A percentile compares a stretch with the other conserved stretches of the same genome.
These are phyloP conservation scores for Hirsutella rhossiliensis DNA, from an alignment of 2,329 filamentous ascomycete genomes.

Conservation along the genomic window DNA sequence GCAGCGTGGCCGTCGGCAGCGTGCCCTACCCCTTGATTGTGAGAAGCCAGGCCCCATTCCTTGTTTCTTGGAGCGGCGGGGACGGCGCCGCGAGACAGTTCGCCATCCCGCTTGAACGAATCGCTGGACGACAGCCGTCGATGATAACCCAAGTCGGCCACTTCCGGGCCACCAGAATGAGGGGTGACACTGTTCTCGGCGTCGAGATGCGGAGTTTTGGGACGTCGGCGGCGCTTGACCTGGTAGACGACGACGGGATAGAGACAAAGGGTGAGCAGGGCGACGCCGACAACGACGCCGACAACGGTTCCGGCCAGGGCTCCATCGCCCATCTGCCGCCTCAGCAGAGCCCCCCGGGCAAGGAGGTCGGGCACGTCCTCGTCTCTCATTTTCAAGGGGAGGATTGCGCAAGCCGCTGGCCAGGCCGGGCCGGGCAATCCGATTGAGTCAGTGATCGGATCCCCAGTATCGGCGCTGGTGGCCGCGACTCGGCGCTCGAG, in stretches of 20 bases:
- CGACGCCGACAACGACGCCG: conserved; percentile 20
- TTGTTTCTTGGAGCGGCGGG: conserved; percentile 8
- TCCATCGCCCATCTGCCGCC: conserved; percentile 19
- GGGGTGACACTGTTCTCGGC: conserved; percentile 16
- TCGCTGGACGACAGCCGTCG: conserved; percentile 24
- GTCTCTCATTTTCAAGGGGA: not conserved
- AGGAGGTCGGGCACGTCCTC: not conserved
- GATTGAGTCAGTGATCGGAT: too few relatives aligned
- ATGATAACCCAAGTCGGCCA: conserved; percentile 8
- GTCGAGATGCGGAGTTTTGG: conserved; percentile 11
- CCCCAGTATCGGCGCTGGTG: too few relatives aligned
- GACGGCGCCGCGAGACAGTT: conserved; percentile 14
- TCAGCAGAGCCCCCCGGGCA: conserved; percentile 9
- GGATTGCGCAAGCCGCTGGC: not conserved
- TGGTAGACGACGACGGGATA: conserved; percentile 25
- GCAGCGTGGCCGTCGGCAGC: not conserved
- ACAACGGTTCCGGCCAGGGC: conserved; percentile 25
- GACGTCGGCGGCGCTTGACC: conserved; percentile 15
- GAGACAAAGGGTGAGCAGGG: conserved; percentile 22
- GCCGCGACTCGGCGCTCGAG: too few relatives aligned
- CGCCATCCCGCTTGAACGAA: conserved; percentile 19
- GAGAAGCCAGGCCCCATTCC: conserved; percentile 13
- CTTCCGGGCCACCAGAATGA: conserved; percentile 4
- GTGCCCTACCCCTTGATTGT: conserved; percentile 4
- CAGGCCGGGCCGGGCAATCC: not conserved